Evolutionary conservation across 441 rosid species (phyloP), one percentile per base, ranked within the genome.

Genomic region (Populus tomentosa): DNA sequence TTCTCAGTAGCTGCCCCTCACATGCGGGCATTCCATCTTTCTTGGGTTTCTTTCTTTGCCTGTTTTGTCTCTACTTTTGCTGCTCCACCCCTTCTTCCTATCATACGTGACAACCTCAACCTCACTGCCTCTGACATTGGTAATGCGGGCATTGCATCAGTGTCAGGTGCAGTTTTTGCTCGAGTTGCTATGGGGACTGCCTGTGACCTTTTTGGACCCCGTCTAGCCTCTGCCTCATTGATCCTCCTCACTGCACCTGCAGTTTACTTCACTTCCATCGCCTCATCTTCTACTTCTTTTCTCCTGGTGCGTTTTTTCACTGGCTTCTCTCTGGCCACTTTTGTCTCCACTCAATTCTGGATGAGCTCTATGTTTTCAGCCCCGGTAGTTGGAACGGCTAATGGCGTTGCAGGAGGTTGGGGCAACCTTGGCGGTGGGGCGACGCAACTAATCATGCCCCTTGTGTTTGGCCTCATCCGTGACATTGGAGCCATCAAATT

Each of bases 321-420:
- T 1, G 76, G 76, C 59, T 73, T 73, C 50, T 73, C 76, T 24
- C 36, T 73, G 59, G 9, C 76, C 53, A 36, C 38, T 64, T 73
- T 73, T 21, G 76, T 73, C 36, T 73, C 76, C 0, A 73, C 59
- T 23, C 76, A 73, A 62, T 73, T 61, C 76, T 73, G 76, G 82
- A 82, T 82, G 84, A 82, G 84, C 79, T 75, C 82, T 9, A 82
- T 82, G 84, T 82, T 82, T 56, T 75, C 84, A 0, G 73, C 79
- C 13, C 62, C 67, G 0, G 79, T 78, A 0, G 81, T 78, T 7
- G 84, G 77, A 38, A 82, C 84, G 0, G 84, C 81, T 10, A 82
- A 82, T 24, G 84, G 77, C 3, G 77, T 75, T 21, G 79, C 84
- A 4, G 84, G 79, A 10, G 84, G 84, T 3, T 82, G 84, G 84